Base-by-base conservation (phyloP, 768 basidiomycete species). In the Atractiella rhizophila region DNA sequence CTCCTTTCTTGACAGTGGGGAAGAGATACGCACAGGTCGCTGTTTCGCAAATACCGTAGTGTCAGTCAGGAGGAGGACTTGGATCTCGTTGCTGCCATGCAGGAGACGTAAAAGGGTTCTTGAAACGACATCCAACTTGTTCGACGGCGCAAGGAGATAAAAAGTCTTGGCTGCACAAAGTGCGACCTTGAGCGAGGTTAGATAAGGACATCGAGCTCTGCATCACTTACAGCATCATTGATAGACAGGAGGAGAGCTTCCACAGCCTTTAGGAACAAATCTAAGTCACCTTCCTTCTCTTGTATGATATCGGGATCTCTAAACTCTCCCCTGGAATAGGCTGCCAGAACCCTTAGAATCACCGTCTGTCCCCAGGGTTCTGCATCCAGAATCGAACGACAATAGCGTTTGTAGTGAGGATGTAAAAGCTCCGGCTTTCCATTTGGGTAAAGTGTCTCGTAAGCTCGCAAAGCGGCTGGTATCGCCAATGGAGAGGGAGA, bases 331-430 rank as follows among this genome's bases (percentile, higher is more conserved):
- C 86, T 63, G 3, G 70, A 78, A 55, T 98, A 98, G 44, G 78
- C 64, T 41, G 73, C 59, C 25, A 98, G 65, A 12, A 96, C 64
- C 32, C 74, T 68, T 45, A 88, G 64, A 16, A 83, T 58, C 34
- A 74, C 69, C 5, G 76, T 69, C 57, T 94, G 91, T 0, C 83
- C 85, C 91, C 91, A 98, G 56, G 91, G 88, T 51, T 98, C 91
- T 4, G 76, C 73, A 51, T 98, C 85, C 26, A 82, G 66, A 2
- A 96, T 62, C n/a, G 77, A 63, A 31, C 67, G 66, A 54, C 83
- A 91, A 24, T 85, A 62, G 21, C 79, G 70, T 19, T 86, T 66
- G 51, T 79, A 98, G 49, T 91, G 79, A 15, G 68, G 67, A 53
- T 98, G 91, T 2, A 98, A 59, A 11, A 91, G 69, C 53, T 88